Percentiles rank a stretch among this genome's conserved stretches.
Evolutionary conservation across 106 monocot species (phyloP).

Genomic region (Chionographis japonica): DNA sequence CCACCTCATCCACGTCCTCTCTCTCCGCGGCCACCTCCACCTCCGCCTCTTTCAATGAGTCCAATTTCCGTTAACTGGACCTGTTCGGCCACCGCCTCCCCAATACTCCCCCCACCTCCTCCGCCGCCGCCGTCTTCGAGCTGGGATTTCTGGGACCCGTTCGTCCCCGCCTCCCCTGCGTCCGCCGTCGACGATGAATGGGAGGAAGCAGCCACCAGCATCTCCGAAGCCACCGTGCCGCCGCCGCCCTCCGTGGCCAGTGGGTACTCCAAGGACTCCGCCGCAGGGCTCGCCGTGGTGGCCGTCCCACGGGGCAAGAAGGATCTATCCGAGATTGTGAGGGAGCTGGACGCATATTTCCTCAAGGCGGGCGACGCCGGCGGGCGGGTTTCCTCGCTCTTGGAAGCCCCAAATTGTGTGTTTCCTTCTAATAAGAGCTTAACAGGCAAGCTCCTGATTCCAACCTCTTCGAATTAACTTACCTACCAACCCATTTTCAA

Average conservation of each 20-base stretch:
- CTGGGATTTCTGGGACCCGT: slow-evolving; percentile 97
- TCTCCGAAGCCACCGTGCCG: not conserved
- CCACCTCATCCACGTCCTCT: slow-evolving; percentile 3
- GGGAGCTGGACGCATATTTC: slow-evolving; percentile 90
- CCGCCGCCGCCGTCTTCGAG: slow-evolving; percentile 48
- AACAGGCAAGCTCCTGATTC: slow-evolving; percentile 18
- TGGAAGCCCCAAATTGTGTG: slow-evolving; percentile 51
- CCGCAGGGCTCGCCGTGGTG: slow-evolving; percentile 65
- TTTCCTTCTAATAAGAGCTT: slow-evolving; percentile 25
- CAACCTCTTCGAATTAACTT: not conserved
- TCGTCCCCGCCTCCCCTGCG: slow-evolving; percentile 39
- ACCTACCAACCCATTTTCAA: too few relatives aligned
- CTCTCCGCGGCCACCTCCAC: too few relatives aligned
- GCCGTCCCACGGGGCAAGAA: slow-evolving; percentile 55
- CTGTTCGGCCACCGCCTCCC: slow-evolving; percentile 49
- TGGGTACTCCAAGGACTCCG: slow-evolving; percentile 30
- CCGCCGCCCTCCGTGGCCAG: slow-evolving; percentile 36
- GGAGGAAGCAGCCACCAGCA: slow-evolving; percentile 47
- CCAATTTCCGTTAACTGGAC: too few relatives aligned
- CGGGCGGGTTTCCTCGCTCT: slow-evolving; percentile 35
- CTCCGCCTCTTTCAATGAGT: slow-evolving; percentile 23
- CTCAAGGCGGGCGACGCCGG: slow-evolving; percentile 75
- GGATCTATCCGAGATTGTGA: slow-evolving; percentile 62
- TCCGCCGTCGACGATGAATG: slow-evolving; percentile 49
- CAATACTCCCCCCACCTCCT: slow-evolving; percentile 39